Conservation (phyloP, 2,329 filamentous ascomycete species). For the Fusarium torulosum region DNA sequence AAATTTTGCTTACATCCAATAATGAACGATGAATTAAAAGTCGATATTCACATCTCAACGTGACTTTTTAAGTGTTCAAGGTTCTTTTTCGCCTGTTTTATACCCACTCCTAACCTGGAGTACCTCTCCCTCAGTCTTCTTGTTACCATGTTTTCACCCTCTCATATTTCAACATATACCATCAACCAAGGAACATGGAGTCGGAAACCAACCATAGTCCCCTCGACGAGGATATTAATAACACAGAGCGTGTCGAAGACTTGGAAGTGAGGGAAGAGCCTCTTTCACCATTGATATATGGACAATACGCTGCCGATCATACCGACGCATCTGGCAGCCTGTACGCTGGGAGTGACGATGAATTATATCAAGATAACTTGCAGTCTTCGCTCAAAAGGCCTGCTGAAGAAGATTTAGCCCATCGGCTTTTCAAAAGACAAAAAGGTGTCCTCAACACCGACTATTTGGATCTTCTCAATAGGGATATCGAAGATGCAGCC, state of each 20-base stretch:
- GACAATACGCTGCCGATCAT: slow-evolving; percentile 15
- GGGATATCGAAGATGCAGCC: slow-evolving; percentile 67
- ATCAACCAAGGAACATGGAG: slow-evolving; percentile 50
- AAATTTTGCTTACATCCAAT: slow-evolving; percentile 1
- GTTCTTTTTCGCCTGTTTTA: background rate
- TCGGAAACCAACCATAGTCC: slow-evolving; percentile 42
- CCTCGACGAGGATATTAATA: slow-evolving; percentile 31
- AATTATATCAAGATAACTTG: slow-evolving; percentile 18
- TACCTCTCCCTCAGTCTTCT: slow-evolving; percentile 3
- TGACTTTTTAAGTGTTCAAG: background rate
- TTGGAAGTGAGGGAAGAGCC: slow-evolving; percentile 25
- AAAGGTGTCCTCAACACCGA: slow-evolving; percentile 58
- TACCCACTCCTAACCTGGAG: slow-evolving; percentile 20
- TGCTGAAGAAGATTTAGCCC: slow-evolving; percentile 40
- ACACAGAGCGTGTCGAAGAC: slow-evolving; percentile 6
- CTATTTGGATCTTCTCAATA: slow-evolving; percentile 67
- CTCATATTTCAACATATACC: slow-evolving; percentile 36
- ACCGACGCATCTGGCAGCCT: slow-evolving; percentile 28
- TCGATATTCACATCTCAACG: background rate
- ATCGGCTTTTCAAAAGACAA: slow-evolving; percentile 60
- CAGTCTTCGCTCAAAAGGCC: slow-evolving; percentile 50
- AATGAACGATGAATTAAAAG: slow-evolving; percentile 24
- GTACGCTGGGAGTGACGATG: slow-evolving; percentile 31
- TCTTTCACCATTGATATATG: background rate
- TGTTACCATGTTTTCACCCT: slow-evolving; percentile 50